Conservation (phyloP, 371 early-diverging fungal genomes). For the Mucor piriformis region DNA sequence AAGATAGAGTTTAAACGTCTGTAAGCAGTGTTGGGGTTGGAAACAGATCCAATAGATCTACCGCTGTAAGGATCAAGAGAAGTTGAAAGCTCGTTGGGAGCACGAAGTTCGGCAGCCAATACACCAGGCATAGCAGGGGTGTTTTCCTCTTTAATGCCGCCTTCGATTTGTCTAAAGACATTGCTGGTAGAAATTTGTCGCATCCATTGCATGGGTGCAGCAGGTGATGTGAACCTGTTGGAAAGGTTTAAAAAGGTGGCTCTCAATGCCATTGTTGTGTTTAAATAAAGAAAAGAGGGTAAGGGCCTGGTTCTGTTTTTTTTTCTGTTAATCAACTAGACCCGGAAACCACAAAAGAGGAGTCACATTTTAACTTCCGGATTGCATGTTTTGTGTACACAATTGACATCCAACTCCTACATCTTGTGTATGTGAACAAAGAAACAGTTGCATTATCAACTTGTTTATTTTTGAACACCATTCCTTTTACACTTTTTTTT, state of each 20-base stretch:
- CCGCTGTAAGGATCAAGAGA: conserved; percentile 50
- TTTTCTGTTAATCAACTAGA: background rate
- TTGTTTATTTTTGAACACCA: too few relatives aligned
- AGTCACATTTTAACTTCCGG: too few relatives aligned
- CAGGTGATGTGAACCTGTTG: conserved; percentile 15
- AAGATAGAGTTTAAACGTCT: conserved; percentile 47
- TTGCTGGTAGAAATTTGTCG: conserved; percentile 23
- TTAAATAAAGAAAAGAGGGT: too few relatives aligned
- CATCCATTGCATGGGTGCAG: conserved; percentile 26
- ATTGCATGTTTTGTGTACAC: too few relatives aligned
- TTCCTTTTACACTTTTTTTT: too few relatives aligned
- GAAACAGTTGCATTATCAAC: too few relatives aligned
- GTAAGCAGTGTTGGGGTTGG: conserved; percentile 47
- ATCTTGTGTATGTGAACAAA: too few relatives aligned
- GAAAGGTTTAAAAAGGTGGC: conserved; percentile 4
- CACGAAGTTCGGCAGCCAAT: conserved; percentile 20
- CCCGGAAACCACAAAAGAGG: background rate
- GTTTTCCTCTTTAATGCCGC: conserved; percentile 1
- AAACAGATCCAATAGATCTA: conserved; percentile 46
- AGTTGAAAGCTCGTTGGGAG: conserved; percentile 30
- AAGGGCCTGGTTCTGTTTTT: conserved; percentile 11
- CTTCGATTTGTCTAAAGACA: conserved; percentile 10
- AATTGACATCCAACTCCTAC: too few relatives aligned
- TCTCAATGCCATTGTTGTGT: conserved; percentile 12
- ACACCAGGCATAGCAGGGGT: conserved; percentile 28